A percentile compares a stretch with the other conserved stretches of the same genome.
These are phyloP conservation scores for Megacollybia marginata DNA, from an alignment of 768 basidiomycete genomes.

Conservation along the genomic window DNA sequence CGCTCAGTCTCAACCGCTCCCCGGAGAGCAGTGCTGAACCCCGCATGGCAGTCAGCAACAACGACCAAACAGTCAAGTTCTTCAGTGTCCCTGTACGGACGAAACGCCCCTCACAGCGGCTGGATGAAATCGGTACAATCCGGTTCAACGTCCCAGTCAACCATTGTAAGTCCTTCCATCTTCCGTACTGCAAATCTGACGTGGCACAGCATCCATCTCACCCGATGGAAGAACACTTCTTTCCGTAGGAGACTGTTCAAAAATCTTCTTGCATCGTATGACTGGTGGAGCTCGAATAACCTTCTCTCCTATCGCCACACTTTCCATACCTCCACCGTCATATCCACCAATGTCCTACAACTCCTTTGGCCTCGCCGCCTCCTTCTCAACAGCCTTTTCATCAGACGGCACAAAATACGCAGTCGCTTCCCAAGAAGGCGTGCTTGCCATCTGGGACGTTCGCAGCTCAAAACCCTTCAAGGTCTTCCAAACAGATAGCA, in stretches of 20 bases:
- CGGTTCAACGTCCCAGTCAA: conserved; percentile 68
- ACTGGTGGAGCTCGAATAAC: conserved; percentile 53
- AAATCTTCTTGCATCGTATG: conserved; percentile 77
- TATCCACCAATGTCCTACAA: conserved; percentile 27
- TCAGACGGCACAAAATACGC: conserved; percentile 73
- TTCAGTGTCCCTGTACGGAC: conserved; percentile 63
- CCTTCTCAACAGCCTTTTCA: conserved; percentile 77
- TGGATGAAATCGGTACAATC: conserved; percentile 46
- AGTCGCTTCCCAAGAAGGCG: conserved; percentile 76
- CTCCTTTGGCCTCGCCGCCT: conserved; percentile 49
- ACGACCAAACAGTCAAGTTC: conserved; percentile 75
- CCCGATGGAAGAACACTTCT: conserved; percentile 83
- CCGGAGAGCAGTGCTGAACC: conserved; percentile 66
- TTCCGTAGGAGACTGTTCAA: conserved; percentile 85
- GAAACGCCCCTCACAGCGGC: conserved; percentile 27
- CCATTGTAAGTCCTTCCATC: conserved; percentile 50
- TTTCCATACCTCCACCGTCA: conserved; percentile 56
- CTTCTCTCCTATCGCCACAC: conserved; percentile 62
- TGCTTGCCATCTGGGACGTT: conserved; percentile 79
- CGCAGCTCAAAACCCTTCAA: conserved; percentile 65
- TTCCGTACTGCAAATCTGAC: conserved; percentile 1
- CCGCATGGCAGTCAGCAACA: conserved; percentile 77
- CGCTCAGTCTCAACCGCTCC: conserved; percentile 49
- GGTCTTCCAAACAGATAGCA: conserved; percentile 54
- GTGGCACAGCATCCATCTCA: conserved; percentile 69